Conservation (phyloP, 2,329 filamentous ascomycete species). For the Alternaria ethzedia region DNA sequence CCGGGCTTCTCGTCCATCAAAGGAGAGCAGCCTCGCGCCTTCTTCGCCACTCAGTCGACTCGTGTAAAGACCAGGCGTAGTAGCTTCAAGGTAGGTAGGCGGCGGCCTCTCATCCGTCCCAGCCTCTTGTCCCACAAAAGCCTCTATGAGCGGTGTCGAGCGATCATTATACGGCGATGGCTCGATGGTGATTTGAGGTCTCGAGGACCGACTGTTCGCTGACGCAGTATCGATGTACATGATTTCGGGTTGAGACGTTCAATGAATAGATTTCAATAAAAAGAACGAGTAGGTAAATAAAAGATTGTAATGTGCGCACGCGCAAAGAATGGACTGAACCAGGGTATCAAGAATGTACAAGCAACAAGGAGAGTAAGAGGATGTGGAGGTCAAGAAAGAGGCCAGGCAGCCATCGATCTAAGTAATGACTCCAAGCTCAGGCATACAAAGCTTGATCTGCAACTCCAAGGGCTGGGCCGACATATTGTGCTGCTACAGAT, state of each 20-base stretch:
- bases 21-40: constrained; percentile 34
- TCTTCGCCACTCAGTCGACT: constrained; percentile 38
- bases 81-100: constrained; percentile 44
- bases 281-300: not conserved
- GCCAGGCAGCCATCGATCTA: constrained; percentile 21
- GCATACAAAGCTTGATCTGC: constrained; percentile 20
- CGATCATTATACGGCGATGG: constrained; percentile 25
- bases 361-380: constrained; percentile 1
- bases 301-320: constrained; percentile 1
- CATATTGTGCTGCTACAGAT: constrained; percentile 24
- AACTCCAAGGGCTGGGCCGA: constrained; percentile 6
- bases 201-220: constrained; percentile 33
- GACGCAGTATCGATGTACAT: constrained; percentile 46
- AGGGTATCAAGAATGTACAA: constrained; percentile 5
- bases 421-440: constrained; percentile 13
- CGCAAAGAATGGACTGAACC: not conserved
- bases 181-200: constrained; percentile 26
- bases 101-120: constrained; percentile 15
- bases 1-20: constrained; percentile 24
- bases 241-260: not conserved
- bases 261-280: too few relatives aligned
- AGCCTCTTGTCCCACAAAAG: constrained; percentile 30
- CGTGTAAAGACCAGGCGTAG: constrained; percentile 41
- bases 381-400: constrained; percentile 8
- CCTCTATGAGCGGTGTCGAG: constrained; percentile 32